A percentile compares a stretch with the other conserved stretches of the same genome.
phyloP scores from a whole-genome alignment of 1,284 basidiomycete genomes.

The Trichosporon sp. region DNA sequence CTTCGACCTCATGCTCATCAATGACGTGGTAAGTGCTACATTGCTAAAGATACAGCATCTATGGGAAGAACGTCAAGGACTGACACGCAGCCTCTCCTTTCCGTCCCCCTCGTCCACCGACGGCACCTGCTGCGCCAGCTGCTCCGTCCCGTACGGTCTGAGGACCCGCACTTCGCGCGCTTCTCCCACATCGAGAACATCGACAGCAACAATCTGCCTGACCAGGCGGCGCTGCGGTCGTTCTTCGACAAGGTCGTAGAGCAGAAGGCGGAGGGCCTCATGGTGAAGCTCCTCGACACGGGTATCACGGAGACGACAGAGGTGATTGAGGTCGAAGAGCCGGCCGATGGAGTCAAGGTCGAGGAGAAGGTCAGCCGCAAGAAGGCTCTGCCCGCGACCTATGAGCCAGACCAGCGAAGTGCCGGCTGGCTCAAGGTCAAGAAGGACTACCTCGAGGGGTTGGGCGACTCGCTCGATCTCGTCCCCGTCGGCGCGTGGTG shows the following conservation, averaged over 20 bases:
- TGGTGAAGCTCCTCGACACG: conserved; percentile 76
- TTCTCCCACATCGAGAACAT: conserved; percentile 77
- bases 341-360: conserved; percentile 55
- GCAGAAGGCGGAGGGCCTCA: conserved; percentile 84
- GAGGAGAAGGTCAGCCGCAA: conserved; percentile 43
- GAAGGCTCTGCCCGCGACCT: conserved; percentile 80
- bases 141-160: conserved; percentile 62
- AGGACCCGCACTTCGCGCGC: conserved; percentile 63
- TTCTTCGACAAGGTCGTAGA: conserved; percentile 82
- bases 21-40: conserved; percentile 74
- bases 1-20: conserved; percentile 92
- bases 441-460: conserved; percentile 61
- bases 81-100: conserved; percentile 66
- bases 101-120: conserved; percentile 71
- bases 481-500: conserved; percentile 86
- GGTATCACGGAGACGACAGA: conserved; percentile 43
- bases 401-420: conserved; percentile 71
- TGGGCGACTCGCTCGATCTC: conserved; percentile 62
- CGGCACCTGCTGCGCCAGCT: conserved; percentile 66
- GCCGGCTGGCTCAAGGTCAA: conserved; percentile 81
- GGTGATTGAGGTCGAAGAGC: conserved; percentile 58
- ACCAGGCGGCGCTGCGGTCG: conserved; percentile 62
- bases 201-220: conserved; percentile 64
- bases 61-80: background rate
- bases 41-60: background rate